A percentile compares a stretch with the other conserved stretches of the same genome.
Conservation (phyloP, 2,329 filamentous ascomycete genomes). For the Endoconidiophora polonica region DNA sequence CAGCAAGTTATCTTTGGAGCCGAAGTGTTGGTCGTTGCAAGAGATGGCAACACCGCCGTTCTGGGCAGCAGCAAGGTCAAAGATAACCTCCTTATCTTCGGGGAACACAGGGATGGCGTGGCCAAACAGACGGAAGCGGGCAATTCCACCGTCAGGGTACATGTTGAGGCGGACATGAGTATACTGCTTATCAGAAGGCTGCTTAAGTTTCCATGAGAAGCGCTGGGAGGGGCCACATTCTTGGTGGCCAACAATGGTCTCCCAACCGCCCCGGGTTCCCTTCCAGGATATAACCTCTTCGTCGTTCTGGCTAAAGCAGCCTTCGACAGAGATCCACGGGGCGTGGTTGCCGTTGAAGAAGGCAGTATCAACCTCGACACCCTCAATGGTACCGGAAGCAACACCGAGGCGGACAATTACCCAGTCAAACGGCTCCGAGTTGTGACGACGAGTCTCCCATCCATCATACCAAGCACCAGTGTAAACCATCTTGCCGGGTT, state of each 20-base stretch:
- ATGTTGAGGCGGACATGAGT: conserved; percentile 69
- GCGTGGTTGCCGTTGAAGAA: conserved; percentile 75
- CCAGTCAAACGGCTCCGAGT: conserved; percentile 47
- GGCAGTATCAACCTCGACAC: conserved; percentile 65
- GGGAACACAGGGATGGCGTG: conserved; percentile 63
- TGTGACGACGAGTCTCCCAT: conserved; percentile 53
- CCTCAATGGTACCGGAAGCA: conserved; percentile 53
- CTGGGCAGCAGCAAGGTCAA: conserved; percentile 62
- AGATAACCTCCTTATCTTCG: conserved; percentile 42
- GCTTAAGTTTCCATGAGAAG: conserved; percentile 53
- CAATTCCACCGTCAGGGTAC: conserved; percentile 76
- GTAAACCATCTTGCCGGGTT: conserved; percentile 51
- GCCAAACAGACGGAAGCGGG: conserved; percentile 62
- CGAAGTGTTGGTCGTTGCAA: conserved; percentile 74
- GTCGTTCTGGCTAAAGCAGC: conserved; percentile 49
- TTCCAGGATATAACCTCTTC: conserved; percentile 47
- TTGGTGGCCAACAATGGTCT: conserved; percentile 50
- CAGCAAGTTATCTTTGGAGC: conserved; percentile 65
- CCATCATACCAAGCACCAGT: conserved; percentile 56
- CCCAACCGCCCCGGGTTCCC: conserved; percentile 46
- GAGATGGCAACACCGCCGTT: conserved; percentile 61
- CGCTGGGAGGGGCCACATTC: conserved; percentile 59
- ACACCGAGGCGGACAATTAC: conserved; percentile 50
- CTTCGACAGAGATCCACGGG: conserved; percentile 62
- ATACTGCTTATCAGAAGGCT: conserved; percentile 46